These are phyloP conservation scores for Salvia hispanica DNA, from an alignment of 257 asterid species.

Conservation along the genomic window DNA sequence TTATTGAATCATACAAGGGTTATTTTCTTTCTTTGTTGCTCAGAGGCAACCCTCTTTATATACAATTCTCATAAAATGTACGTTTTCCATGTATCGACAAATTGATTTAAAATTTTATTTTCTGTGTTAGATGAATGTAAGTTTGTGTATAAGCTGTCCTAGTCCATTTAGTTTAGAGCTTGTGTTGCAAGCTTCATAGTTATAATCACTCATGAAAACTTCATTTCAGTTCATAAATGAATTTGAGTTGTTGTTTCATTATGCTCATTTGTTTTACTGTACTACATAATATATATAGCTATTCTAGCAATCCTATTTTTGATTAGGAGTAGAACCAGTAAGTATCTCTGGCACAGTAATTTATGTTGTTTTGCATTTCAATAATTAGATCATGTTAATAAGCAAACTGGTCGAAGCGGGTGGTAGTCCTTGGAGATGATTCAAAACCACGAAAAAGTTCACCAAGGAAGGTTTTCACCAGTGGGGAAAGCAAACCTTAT, in stretches of 20 bases:
- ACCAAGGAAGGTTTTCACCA: slow-evolving; percentile 34
- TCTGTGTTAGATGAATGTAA: slow-evolving; percentile 10
- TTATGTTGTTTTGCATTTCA: slow-evolving; percentile 10
- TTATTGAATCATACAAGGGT: slow-evolving; percentile 8
- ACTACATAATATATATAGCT: too few relatives aligned
- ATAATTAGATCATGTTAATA: slow-evolving; percentile 38
- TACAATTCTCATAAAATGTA: not conserved
- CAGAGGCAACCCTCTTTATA: not conserved
- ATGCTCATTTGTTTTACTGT: too few relatives aligned
- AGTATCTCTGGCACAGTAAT: not conserved
- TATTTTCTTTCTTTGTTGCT: not conserved
- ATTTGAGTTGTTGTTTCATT: not conserved
- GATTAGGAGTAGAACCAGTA: slow-evolving; percentile 3
- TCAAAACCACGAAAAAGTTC: slow-evolving; percentile 40
- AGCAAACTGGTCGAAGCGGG: slow-evolving; percentile 40
- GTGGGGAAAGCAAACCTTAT: slow-evolving; percentile 44
- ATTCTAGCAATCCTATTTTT: not conserved
- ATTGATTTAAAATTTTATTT: not conserved
- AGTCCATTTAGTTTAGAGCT: not conserved
- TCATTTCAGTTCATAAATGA: not conserved
- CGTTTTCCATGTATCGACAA: not conserved
- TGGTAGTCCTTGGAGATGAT: slow-evolving; percentile 79
- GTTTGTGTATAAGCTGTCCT: not conserved
- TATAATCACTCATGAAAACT: not conserved
- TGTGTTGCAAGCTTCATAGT: not conserved